Conservation (phyloP, 805 yeast genomes). For the Candida easanensis region DNA sequence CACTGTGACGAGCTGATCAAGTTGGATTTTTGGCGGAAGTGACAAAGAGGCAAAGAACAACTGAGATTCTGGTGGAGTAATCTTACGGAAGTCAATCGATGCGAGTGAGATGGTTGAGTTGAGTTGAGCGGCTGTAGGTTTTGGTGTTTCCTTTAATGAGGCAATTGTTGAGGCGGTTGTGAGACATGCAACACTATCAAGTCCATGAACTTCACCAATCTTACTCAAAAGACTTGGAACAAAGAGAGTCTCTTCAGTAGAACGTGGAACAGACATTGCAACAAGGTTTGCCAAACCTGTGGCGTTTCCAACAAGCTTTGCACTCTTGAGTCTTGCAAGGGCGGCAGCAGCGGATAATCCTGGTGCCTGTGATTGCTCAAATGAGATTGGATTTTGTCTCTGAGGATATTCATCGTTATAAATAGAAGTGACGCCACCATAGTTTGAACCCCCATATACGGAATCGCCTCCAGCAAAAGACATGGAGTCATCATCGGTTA, state of each 20-base stretch:
- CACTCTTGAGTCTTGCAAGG: constrained; percentile 51
- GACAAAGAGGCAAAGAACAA: constrained; percentile 42
- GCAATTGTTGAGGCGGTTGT: constrained; percentile 72
- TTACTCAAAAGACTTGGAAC: constrained; percentile 70
- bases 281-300: constrained; percentile 48
- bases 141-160: constrained; percentile 52
- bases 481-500: constrained; percentile 42
- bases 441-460: constrained; percentile 14
- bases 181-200: constrained; percentile 66
- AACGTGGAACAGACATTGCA: constrained; percentile 71
- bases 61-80: constrained; percentile 40
- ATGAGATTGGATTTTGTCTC: constrained; percentile 32
- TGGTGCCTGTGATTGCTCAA: constrained; percentile 70
- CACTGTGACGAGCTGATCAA: constrained; percentile 65
- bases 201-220: constrained; percentile 68
- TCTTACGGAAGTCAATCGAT: constrained; percentile 36
- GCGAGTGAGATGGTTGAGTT: constrained; percentile 30
- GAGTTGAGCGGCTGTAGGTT: constrained; percentile 4
- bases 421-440: constrained; percentile 7
- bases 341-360: constrained; percentile 71
- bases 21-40: constrained; percentile 50
- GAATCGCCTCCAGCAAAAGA: constrained; percentile 33
- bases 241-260: constrained; percentile 75
- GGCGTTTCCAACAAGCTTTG: constrained; percentile 21
- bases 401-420: constrained; percentile 13